Evolutionary conservation across 805 yeast species (phyloP).

Genomic region (Priceomyces haplophilus): DNA sequence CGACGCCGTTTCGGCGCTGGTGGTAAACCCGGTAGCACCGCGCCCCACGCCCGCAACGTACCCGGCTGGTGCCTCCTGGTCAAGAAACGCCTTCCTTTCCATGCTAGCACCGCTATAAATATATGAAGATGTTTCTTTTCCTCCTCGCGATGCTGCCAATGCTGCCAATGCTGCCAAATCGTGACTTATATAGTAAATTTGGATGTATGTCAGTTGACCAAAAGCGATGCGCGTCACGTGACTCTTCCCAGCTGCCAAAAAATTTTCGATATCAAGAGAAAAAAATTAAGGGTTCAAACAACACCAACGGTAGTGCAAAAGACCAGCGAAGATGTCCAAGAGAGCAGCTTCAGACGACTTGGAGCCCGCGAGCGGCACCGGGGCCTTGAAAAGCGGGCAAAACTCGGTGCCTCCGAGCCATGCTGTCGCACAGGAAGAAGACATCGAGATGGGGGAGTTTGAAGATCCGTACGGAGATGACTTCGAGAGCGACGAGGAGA

Average conservation of each 20-base stretch:
- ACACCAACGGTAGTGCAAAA: not conserved
- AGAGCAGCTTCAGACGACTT: slow-evolving; percentile 43
- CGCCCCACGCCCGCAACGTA: slow-evolving; percentile 91
- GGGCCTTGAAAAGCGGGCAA: slow-evolving; percentile 33
- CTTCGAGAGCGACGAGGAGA: slow-evolving; percentile 87
- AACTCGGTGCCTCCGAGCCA: slow-evolving; percentile 41
- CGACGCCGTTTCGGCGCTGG: slow-evolving; percentile 72
- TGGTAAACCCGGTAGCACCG: slow-evolving; percentile 92
- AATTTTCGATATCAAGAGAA: not conserved
- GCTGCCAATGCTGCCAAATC: too few relatives aligned
- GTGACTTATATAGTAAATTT: too few relatives aligned
- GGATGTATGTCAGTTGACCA: too few relatives aligned
- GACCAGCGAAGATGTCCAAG: slow-evolving; percentile 43
- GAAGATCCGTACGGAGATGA: slow-evolving; percentile 91
- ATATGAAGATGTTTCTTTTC: too few relatives aligned
- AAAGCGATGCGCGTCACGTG: not conserved
- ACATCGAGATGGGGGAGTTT: slow-evolving; percentile 73
- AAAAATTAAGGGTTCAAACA: not conserved
- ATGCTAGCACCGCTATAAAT: slow-evolving; percentile 16
- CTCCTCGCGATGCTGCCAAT: too few relatives aligned
- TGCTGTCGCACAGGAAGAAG: slow-evolving; percentile 24
- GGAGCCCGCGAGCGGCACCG: slow-evolving; percentile 14
- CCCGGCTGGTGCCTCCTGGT: slow-evolving; percentile 84
- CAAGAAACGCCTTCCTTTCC: slow-evolving; percentile 66
- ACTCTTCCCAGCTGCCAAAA: not conserved